phyloP scores from a whole-genome alignment of 73 alveolate genomes.

The Vitrella brassicaformis region DNA sequence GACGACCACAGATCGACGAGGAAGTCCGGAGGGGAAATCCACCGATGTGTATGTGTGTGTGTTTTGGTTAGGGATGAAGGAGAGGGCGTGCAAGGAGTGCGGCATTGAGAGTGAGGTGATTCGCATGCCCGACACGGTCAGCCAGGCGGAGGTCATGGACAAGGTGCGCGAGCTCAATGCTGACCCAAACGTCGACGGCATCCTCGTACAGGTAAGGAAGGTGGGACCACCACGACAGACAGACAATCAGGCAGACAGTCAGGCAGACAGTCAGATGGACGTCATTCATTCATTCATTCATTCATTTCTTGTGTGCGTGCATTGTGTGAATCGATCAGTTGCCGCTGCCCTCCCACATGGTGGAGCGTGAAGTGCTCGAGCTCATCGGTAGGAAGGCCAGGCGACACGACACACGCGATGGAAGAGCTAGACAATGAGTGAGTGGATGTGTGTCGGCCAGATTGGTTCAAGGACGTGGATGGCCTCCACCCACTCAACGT shows the following conservation, averaged over 20 bases:
- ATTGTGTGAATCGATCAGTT: too few species aligned
- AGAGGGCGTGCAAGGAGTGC: slow-evolving; percentile 54
- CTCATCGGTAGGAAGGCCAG: background rate
- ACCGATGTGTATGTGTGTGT: too few species aligned
- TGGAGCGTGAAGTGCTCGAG: background rate
- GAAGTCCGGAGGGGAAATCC: too few species aligned
- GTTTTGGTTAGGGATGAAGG: slow-evolving; percentile 50
- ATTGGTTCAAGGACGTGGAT: slow-evolving; percentile 63
- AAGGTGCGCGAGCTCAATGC: slow-evolving; percentile 41
- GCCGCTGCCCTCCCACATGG: slow-evolving; percentile 44
- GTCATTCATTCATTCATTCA: too few species aligned
- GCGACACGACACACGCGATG: background rate
- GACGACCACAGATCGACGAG: too few species aligned
- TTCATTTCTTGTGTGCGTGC: too few species aligned
- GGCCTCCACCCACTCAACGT: slow-evolving; percentile 60
- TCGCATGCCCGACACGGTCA: slow-evolving; percentile 25
- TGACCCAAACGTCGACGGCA: slow-evolving; percentile 50
- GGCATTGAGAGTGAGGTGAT: slow-evolving; percentile 41
- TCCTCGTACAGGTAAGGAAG: slow-evolving; percentile 36
- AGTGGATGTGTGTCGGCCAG: background rate
- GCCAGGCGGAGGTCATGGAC: slow-evolving; percentile 41
- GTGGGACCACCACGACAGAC: slow-evolving; percentile 3
- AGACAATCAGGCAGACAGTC: background rate
- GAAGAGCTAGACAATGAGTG: background rate
- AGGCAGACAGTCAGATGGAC: too few species aligned